phyloP scores from a whole-genome alignment of 2,329 filamentous ascomycete species.

The Ophiocordyceps camponoti-leonardi region DNA sequence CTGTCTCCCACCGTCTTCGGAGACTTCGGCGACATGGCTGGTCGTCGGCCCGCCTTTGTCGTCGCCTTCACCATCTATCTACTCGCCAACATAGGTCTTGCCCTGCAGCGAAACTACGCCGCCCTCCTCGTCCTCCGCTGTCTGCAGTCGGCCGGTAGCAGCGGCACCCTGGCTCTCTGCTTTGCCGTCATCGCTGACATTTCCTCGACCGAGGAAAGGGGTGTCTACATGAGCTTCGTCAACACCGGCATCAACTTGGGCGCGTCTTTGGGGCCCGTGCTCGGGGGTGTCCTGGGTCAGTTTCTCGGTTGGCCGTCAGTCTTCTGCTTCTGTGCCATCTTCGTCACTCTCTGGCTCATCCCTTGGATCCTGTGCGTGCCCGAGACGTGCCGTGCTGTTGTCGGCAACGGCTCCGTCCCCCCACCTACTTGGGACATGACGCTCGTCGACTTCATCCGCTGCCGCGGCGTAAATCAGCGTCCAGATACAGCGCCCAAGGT shows the following conservation, averaged over 20 bases:
- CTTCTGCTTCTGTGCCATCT: constrained; percentile 52
- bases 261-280: constrained; percentile 36
- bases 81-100: constrained; percentile 40
- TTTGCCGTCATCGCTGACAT: constrained; percentile 60
- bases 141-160: constrained; percentile 46
- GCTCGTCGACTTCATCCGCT: constrained; percentile 28
- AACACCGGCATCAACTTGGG: constrained; percentile 39
- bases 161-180: constrained; percentile 52
- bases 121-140: constrained; percentile 43
- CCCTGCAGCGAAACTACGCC: constrained; percentile 37
- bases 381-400: constrained; percentile 40
- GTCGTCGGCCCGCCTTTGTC: constrained; percentile 44
- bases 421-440: constrained; percentile 41
- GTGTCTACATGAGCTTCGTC: constrained; percentile 55
- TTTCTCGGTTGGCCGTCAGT: constrained; percentile 51
- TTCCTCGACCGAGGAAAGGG: constrained; percentile 49
- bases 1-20: constrained; percentile 43
- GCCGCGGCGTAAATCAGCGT: constrained; percentile 15
- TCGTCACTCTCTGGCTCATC: constrained; percentile 30
- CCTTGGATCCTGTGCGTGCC: constrained; percentile 39
- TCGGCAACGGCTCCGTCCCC: constrained; percentile 44
- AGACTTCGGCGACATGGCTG: constrained; percentile 41
- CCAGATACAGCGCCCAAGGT: constrained; percentile 16
- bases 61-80: constrained; percentile 39
- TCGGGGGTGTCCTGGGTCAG: constrained; percentile 46